phyloP scores from a whole-genome alignment of 2,329 filamentous ascomycete genomes.

The Monascus ruber region DNA sequence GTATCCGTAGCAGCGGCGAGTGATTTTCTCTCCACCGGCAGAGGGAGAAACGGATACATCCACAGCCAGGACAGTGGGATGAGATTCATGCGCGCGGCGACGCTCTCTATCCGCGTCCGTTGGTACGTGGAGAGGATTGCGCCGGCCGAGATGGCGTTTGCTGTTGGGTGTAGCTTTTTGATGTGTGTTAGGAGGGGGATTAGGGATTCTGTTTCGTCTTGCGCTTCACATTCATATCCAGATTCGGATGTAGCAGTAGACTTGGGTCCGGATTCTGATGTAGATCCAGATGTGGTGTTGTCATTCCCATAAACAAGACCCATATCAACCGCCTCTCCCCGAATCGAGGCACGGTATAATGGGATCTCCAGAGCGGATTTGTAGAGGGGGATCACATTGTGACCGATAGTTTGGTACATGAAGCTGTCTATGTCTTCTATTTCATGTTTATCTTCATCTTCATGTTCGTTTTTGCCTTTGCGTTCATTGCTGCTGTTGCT shows the following conservation, averaged over 20 bases:
- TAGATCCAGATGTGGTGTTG: background rate
- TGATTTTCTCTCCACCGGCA: constrained; percentile 19
- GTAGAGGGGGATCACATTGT: constrained; percentile 77
- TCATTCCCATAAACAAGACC: background rate
- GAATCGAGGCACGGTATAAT: constrained; percentile 69
- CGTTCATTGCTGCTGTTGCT: background rate
- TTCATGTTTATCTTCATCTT: constrained; percentile 18
- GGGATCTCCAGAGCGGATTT: constrained; percentile 66
- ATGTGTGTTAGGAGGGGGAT: constrained; percentile 61
- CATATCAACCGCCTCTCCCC: constrained; percentile 58
- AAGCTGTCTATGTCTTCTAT: constrained; percentile 75
- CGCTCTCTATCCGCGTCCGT: constrained; percentile 85
- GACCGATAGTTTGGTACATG: constrained; percentile 98
- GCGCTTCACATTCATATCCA: too few species aligned
- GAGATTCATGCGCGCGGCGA: constrained; percentile 73
- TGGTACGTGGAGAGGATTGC: constrained; percentile 95
- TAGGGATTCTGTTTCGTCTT: constrained; percentile 83
- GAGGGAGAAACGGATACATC: constrained; percentile 71
- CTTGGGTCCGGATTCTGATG: constrained; percentile 36
- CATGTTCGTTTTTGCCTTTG: constrained; percentile 4
- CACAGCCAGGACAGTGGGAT: constrained; percentile 78
- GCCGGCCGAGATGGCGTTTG: constrained; percentile 78
- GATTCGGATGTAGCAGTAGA: constrained; percentile 44
- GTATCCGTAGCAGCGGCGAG: constrained; percentile 7
- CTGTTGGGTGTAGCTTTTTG: constrained; percentile 58